These are phyloP conservation scores for Neurospora hispaniola DNA, from an alignment of 495 filamentous ascomycete species.

Conservation along the genomic window DNA sequence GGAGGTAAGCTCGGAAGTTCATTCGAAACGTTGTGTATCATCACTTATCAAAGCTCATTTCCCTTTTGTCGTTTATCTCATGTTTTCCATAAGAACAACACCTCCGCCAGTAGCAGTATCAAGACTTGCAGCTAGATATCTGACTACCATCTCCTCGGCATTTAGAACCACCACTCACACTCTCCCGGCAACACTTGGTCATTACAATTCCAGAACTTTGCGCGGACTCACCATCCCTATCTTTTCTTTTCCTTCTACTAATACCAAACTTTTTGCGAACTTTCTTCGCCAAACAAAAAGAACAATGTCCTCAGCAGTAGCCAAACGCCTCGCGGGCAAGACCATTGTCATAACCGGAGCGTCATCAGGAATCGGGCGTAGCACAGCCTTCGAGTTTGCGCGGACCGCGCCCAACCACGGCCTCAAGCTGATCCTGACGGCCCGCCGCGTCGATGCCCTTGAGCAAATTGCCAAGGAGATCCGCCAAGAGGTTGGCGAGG, in stretches of 20 bases:
- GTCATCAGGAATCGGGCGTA: conserved; percentile 82
- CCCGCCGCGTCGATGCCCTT: conserved; percentile 68
- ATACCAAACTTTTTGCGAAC: background rate
- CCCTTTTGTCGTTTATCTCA: background rate
- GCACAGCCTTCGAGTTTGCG: conserved; percentile 85
- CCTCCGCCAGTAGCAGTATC: background rate
- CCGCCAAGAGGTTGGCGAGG: conserved; percentile 63
- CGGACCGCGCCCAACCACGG: conserved; percentile 63
- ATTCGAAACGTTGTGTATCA: background rate
- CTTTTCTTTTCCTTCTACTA: background rate
- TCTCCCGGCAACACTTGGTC: background rate
- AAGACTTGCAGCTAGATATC: background rate
- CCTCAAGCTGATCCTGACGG: conserved; percentile 79
- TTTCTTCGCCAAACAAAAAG: conserved; percentile 2
- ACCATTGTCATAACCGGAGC: conserved; percentile 89
- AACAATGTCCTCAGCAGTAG: conserved; percentile 58
- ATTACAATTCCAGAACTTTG: background rate
- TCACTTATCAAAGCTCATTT: background rate
- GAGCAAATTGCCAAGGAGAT: conserved; percentile 71
- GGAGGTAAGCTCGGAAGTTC: background rate
- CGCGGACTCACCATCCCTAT: background rate
- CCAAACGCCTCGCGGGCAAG: conserved; percentile 85
- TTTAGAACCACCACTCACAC: background rate
- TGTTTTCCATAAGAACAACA: background rate
- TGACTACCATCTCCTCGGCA: background rate